Percentiles rank a stretch among this genome's conserved stretches.
phyloP scores from a whole-genome alignment of 345 rosid genomes.

The Cochlearia excelsa region DNA sequence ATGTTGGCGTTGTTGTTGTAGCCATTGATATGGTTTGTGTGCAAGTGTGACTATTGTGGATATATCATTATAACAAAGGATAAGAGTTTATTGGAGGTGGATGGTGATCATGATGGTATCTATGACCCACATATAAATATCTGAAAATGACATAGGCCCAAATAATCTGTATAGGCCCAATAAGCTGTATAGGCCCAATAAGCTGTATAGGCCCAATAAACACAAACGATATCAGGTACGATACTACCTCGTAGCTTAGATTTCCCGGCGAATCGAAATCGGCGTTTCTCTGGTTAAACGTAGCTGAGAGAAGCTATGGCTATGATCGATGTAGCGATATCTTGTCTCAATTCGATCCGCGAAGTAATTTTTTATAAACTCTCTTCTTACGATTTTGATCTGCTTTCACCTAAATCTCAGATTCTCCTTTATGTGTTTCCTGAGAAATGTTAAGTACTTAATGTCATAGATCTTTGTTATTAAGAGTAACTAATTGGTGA shows the following conservation, averaged over 20 bases:
- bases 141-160: too few relatives aligned
- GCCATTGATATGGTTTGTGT: too few relatives aligned
- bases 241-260: slow-evolving; percentile 26
- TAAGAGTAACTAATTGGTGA: background rate
- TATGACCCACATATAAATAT: too few relatives aligned
- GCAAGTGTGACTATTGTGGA: too few relatives aligned
- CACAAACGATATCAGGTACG: background rate
- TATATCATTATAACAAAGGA: too few relatives aligned
- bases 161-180: too few relatives aligned
- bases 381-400: background rate
- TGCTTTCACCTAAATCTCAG: background rate
- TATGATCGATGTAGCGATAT: slow-evolving; percentile 63
- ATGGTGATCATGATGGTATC: too few relatives aligned
- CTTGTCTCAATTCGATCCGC: slow-evolving; percentile 71
- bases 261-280: slow-evolving; percentile 19
- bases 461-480: background rate
- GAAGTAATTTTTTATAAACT: slow-evolving; percentile 47
- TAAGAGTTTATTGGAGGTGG: too few relatives aligned
- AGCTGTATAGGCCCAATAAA: slow-evolving; percentile 14
- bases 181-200: background rate
- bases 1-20: slow-evolving; percentile 29
- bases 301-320: slow-evolving; percentile 45
- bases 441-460: background rate
- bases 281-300: background rate
- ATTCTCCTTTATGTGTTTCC: background rate